phyloP scores from a whole-genome alignment of 2,329 filamentous ascomycete species.

The Chaetomium strumarium region DNA sequence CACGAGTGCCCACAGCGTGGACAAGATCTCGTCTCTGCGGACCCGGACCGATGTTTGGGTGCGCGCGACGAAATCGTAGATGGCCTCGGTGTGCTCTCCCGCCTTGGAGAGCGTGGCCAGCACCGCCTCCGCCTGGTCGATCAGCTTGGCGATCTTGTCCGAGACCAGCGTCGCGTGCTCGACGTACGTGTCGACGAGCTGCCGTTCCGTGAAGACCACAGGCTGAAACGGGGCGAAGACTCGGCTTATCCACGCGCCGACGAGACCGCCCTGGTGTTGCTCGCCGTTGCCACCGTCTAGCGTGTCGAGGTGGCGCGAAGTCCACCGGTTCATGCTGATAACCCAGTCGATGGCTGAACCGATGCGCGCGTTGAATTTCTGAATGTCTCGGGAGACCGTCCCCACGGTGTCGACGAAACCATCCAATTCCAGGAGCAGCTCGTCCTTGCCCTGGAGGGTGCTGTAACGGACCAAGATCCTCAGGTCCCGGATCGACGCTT shows the following conservation, averaged over 20 bases:
- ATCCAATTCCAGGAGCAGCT: constrained; percentile 70
- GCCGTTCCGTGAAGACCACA: constrained; percentile 51
- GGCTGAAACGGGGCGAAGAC: constrained; percentile 59
- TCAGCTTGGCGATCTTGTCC: constrained; percentile 61
- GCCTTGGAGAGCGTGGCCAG: constrained; percentile 60
- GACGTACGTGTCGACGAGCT: constrained; percentile 68
- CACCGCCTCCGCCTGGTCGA: constrained; percentile 64
- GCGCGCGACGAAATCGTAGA: constrained; percentile 61
- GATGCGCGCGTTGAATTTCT: constrained; percentile 71
- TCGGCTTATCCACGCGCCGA: constrained; percentile 39
- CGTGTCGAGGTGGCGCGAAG: constrained; percentile 60
- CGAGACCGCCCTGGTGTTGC: constrained; percentile 26
- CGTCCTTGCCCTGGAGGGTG: constrained; percentile 58
- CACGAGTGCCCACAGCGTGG: constrained; percentile 66
- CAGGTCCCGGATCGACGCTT: constrained; percentile 68
- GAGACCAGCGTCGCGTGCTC: constrained; percentile 65
- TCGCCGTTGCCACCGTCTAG: constrained; percentile 39
- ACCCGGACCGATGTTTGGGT: constrained; percentile 54
- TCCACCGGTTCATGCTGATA: constrained; percentile 71
- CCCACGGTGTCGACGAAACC: constrained; percentile 66
- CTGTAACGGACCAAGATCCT: constrained; percentile 67
- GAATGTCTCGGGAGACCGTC: constrained; percentile 59
- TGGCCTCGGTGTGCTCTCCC: constrained; percentile 63
- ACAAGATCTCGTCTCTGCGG: constrained; percentile 60
- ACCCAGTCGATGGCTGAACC: constrained; percentile 68